phyloP scores from a whole-genome alignment of 2,329 filamentous ascomycete species.

The Oidium heveae region DNA sequence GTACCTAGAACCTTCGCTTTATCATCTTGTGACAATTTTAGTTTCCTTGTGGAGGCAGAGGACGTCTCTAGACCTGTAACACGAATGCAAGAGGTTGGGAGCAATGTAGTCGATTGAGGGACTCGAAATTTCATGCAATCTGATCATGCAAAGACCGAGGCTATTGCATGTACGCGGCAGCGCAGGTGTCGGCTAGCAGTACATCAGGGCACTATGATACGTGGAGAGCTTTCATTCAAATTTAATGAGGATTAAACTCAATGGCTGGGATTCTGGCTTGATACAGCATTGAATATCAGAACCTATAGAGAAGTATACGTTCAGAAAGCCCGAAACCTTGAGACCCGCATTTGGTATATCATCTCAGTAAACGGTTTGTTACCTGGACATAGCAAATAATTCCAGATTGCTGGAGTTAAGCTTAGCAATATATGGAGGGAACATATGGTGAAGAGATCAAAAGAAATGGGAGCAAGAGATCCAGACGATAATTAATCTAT shows the following conservation, averaged over 20 bases:
- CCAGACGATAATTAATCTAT: neutral
- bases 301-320: neutral
- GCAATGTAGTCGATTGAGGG: neutral
- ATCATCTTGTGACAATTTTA: too few species aligned
- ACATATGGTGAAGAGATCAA: too few species aligned
- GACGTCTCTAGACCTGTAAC: neutral
- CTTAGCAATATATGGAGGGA: neutral
- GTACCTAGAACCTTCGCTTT: too few species aligned
- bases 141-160: neutral
- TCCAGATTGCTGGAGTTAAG: neutral
- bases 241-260: neutral
- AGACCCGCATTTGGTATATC: neutral
- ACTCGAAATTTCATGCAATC: neutral
- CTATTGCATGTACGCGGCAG: too few species aligned
- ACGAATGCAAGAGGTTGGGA: neutral
- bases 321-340: neutral
- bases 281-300: neutral
- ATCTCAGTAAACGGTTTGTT: neutral
- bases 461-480: too few species aligned
- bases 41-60: too few species aligned
- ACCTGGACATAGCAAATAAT: neutral
- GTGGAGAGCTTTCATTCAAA: neutral
- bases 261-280: neutral
- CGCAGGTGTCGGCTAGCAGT: neutral
- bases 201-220: neutral